Evolutionary conservation across 2,329 filamentous ascomycete species (phyloP).

Genomic region (Phaeomoniella chlamydospora): DNA sequence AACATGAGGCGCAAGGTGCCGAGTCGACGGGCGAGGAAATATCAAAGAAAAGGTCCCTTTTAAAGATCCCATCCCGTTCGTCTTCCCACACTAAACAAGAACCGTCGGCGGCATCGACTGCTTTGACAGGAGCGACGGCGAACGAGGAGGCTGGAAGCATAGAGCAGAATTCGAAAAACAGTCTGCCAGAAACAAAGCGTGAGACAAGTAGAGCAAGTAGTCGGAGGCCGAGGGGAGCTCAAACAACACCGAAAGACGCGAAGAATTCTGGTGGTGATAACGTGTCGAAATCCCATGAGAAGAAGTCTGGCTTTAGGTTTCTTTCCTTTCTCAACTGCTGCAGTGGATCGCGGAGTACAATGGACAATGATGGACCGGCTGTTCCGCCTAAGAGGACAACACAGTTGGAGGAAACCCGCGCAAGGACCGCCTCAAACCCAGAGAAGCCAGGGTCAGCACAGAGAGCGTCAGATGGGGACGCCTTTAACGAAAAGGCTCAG

Average conservation of each 20-base stretch:
- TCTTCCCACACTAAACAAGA: slow-evolving; percentile 4
- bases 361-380: slow-evolving; percentile 10
- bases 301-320: slow-evolving; percentile 10
- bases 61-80: slow-evolving; percentile 3
- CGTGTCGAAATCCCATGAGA: slow-evolving; percentile 4
- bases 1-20: no score
- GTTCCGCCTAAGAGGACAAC: slow-evolving; percentile 12
- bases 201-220: slow-evolving; percentile 12
- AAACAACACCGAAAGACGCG: slow-evolving; percentile 6
- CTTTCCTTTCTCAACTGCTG: slow-evolving; percentile 13
- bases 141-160: slow-evolving; percentile 6
- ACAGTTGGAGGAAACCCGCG: slow-evolving; percentile 8
- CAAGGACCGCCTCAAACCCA: slow-evolving; percentile 7
- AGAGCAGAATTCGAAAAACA: slow-evolving; percentile 12
- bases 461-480: slow-evolving; percentile 3
- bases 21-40: no score
- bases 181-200: slow-evolving; percentile 11
- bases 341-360: slow-evolving; percentile 6
- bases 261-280: slow-evolving; percentile 8
- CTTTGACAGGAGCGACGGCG: slow-evolving; percentile 3
- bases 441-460: slow-evolving; percentile 9
- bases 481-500: slow-evolving; percentile 3
- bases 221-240: slow-evolving; percentile 8
- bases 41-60: slow-evolving; percentile 3
- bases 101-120: slow-evolving; percentile 3